Conservation (phyloP, 495 filamentous ascomycete species). For the Talaromyces liani region DNA sequence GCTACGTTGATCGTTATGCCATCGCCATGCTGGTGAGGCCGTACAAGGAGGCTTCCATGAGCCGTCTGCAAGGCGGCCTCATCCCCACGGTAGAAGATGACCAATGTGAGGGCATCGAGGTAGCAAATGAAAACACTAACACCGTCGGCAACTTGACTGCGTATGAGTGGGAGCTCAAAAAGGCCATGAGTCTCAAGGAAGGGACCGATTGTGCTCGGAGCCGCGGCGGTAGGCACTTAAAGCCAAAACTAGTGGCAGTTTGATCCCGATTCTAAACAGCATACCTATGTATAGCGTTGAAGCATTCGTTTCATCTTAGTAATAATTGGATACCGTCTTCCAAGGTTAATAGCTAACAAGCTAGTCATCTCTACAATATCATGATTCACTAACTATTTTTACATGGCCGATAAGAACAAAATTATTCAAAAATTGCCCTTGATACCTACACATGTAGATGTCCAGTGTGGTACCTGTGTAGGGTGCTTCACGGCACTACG, state of each 20-base stretch:
- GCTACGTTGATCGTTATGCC: not conserved
- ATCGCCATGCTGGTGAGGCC: constrained; percentile 3
- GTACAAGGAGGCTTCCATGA: constrained; percentile 5
- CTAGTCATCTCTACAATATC: too few relatives aligned
- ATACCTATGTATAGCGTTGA: too few relatives aligned
- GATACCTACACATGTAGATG: too few relatives aligned
- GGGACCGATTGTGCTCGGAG: not conserved
- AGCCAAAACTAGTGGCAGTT: not conserved
- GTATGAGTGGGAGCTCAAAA: constrained; percentile 2
- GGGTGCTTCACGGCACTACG: too few relatives aligned
- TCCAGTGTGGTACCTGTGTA: too few relatives aligned
- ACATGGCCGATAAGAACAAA: too few relatives aligned
- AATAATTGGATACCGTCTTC: too few relatives aligned
- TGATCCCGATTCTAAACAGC: too few relatives aligned
- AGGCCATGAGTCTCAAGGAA: constrained; percentile 1
- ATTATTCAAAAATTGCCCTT: too few relatives aligned
- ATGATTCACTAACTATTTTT: too few relatives aligned
- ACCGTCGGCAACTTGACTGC: not conserved
- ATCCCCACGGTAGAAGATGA: constrained; percentile 4
- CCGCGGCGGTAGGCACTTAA: not conserved
- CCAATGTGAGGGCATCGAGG: not conserved
- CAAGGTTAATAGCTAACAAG: too few relatives aligned
- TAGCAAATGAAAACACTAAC: not conserved
- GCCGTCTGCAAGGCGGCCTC: not conserved
- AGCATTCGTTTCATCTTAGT: too few relatives aligned